phyloP scores from a whole-genome alignment of 192 early-diverging fungal genomes.

The Phycomyces nitens region DNA sequence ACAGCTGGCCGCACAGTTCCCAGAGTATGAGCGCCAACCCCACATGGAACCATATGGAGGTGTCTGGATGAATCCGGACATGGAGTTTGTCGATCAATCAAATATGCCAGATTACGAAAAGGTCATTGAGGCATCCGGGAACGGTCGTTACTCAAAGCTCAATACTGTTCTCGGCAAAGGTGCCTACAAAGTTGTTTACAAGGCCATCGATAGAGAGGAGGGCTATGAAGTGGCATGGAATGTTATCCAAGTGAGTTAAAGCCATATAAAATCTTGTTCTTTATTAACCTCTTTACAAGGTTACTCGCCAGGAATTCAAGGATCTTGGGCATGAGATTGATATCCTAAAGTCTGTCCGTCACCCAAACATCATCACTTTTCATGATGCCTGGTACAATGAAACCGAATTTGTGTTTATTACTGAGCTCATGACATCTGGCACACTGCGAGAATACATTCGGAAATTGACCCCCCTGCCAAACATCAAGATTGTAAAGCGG shows the following conservation, averaged over 20 bases:
- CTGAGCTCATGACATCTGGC: conserved; percentile 84
- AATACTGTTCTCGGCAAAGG: conserved; percentile 72
- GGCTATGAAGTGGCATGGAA: conserved; percentile 92
- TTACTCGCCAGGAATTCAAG: conserved; percentile 70
- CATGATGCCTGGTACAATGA: conserved; percentile 74
- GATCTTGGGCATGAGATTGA: conserved; percentile 73
- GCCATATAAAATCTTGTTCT: no score
- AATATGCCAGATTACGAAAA: conserved; percentile 47
- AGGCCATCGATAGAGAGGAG: conserved; percentile 83
- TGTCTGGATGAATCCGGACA: conserved; percentile 20
- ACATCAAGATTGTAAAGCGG: conserved; percentile 74
- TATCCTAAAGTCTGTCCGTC: conserved; percentile 72
- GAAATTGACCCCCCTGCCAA: conserved; percentile 61
- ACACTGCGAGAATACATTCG: conserved; percentile 77
- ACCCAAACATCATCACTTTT: conserved; percentile 82
- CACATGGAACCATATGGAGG: conserved; percentile 24
- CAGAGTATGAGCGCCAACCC: conserved; percentile 26
- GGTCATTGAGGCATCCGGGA: conserved; percentile 51
- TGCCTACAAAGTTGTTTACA: conserved; percentile 86
- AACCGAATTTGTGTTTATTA: conserved; percentile 76
- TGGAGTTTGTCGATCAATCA: conserved; percentile 49
- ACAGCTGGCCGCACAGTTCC: conserved; percentile 30
- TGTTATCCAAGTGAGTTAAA: conserved; percentile 56
- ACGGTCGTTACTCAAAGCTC: conserved; percentile 49
- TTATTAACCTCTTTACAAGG: conserved; percentile 29